These are phyloP conservation scores for Solanum pimpinellifolium DNA, from an alignment of 257 asterid genomes.

Conservation along the genomic window DNA sequence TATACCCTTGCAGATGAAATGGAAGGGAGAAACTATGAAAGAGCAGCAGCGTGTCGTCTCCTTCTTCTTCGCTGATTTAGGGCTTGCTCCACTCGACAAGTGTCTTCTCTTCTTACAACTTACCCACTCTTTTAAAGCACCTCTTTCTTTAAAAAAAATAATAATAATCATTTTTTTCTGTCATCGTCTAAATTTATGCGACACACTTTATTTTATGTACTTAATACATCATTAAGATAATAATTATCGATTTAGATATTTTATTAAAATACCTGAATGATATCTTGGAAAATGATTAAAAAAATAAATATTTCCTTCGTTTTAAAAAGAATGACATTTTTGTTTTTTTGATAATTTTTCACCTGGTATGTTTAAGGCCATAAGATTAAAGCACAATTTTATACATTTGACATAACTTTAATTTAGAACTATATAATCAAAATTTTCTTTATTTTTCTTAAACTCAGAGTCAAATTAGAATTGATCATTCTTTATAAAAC, in stretches of 20 bases:
- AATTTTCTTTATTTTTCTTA: too few relatives aligned
- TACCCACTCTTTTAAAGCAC: constrained; percentile 4
- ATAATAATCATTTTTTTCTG: too few relatives aligned
- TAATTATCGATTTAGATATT: not conserved
- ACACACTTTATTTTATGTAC: not conserved
- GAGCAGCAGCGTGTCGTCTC: constrained; percentile 62
- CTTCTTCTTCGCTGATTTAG: constrained; percentile 53
- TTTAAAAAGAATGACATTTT: too few relatives aligned
- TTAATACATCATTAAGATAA: not conserved
- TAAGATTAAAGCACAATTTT: too few relatives aligned
- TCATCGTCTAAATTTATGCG: not conserved
- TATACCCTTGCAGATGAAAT: constrained; percentile 26
- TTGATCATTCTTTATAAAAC: too few relatives aligned
- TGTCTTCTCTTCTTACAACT: constrained; percentile 39
- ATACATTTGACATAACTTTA: too few relatives aligned
- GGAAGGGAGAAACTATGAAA: not conserved
- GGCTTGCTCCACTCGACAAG: constrained; percentile 65
- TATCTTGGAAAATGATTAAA: too few relatives aligned
- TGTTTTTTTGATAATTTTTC: too few relatives aligned
- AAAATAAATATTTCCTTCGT: too few relatives aligned
- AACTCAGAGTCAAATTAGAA: fast-evolving
- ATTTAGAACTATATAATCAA: too few relatives aligned
- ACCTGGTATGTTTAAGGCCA: too few relatives aligned
- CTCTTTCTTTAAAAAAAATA: not conserved
- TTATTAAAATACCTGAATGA: too few relatives aligned